Percentiles rank a stretch among this genome's conserved stretches.
Conservation (phyloP, 805 yeast genomes). For the Candida piceae region DNA sequence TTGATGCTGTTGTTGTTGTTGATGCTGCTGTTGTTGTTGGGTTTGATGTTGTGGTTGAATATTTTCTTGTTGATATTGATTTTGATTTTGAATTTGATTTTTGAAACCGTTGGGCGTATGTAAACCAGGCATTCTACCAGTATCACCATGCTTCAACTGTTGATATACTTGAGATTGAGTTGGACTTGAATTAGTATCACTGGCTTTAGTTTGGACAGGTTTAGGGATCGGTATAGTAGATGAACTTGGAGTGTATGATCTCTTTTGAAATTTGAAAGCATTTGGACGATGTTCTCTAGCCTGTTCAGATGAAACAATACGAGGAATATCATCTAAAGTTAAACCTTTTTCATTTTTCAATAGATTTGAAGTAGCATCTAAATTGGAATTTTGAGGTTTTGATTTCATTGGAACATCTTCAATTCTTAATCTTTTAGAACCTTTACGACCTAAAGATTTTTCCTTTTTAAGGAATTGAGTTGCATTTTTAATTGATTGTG, state of each 20-base stretch:
- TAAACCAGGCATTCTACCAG: not conserved
- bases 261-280: constrained; percentile 77
- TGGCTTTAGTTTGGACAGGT: constrained; percentile 19
- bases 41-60: not conserved
- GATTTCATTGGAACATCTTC: constrained; percentile 26
- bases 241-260: constrained; percentile 26
- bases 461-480: constrained; percentile 19
- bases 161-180: not conserved
- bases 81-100: too few species aligned
- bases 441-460: constrained; percentile 22
- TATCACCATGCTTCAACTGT: not conserved
- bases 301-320: constrained; percentile 96
- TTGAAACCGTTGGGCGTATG: too few species aligned
- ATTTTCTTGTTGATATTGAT: too few species aligned
- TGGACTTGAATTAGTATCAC: constrained; percentile 2
- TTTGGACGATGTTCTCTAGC: constrained; percentile 91
- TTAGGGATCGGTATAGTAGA: constrained; percentile 34
- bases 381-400: constrained; percentile 23
- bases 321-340: constrained; percentile 92
- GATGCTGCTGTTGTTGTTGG: not conserved
- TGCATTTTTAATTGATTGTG: constrained; percentile 9
- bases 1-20: not conserved
- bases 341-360: constrained; percentile 77
- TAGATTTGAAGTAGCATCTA: constrained; percentile 64
- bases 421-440: constrained; percentile 26